Evolutionary conservation across 192 early-diverging fungal genomes (phyloP).

Genomic region (Gaertneriomyces sp.): DNA sequence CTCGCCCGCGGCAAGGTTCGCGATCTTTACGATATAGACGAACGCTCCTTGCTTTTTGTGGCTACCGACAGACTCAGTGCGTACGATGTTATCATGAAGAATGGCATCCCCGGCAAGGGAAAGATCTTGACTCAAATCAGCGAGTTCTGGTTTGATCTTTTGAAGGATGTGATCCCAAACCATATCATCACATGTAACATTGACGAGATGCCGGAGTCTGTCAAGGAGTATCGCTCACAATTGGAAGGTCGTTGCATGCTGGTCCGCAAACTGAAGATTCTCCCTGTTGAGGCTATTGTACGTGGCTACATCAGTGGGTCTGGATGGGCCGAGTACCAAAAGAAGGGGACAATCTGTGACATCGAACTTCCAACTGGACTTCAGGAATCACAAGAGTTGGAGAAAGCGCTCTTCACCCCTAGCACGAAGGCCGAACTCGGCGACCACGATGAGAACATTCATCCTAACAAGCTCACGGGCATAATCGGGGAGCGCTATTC

Average conservation of each 20-base stretch:
- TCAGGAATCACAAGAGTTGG: conserved; percentile 80
- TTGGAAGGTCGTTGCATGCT: conserved; percentile 87
- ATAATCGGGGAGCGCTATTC: conserved; percentile 83
- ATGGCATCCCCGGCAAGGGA: conserved; percentile 92
- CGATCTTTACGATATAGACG: conserved; percentile 93
- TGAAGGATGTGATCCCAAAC: conserved; percentile 88
- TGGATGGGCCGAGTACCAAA: conserved; percentile 92
- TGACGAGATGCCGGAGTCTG: conserved; percentile 80
- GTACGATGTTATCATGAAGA: conserved; percentile 98
- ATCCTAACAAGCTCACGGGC: conserved; percentile 78
- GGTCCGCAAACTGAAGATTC: conserved; percentile 84
- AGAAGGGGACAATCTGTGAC: conserved; percentile 89
- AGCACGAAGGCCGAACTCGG: conserved; percentile 99
- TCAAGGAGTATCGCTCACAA: conserved; percentile 87
- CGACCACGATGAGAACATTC: conserved; percentile 98
- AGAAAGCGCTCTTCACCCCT: conserved; percentile 85
- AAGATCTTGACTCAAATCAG: conserved; percentile 95
- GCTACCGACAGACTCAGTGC: conserved; percentile 97
- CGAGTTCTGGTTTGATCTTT: conserved; percentile 91
- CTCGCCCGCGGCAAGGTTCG: conserved; percentile 92
- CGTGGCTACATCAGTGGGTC: conserved; percentile 97
- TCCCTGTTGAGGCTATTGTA: conserved; percentile 97
- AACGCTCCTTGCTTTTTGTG: conserved; percentile 84
- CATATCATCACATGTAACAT: conserved; percentile 94
- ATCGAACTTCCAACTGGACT: conserved; percentile 78